Percentiles rank a stretch among this genome's conserved stretches.
These are phyloP conservation scores for Phytophthora multivora DNA, from an alignment of 352 stramenopile genomes.

Conservation along the genomic window DNA sequence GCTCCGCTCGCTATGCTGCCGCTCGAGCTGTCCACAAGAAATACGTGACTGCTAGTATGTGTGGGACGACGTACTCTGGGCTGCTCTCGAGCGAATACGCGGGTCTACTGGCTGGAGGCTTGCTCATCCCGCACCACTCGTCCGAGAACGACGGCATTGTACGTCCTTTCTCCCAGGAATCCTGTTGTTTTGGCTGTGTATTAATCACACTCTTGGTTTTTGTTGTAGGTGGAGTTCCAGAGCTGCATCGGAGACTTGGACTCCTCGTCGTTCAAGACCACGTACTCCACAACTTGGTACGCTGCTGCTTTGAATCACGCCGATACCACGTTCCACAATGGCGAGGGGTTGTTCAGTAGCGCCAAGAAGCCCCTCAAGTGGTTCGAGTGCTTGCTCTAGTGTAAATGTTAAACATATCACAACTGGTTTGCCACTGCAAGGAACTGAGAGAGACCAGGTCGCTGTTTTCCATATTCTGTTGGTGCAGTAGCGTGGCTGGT, in stretches of 20 bases:
- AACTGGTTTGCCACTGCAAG: constrained; percentile 24
- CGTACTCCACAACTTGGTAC: constrained; percentile 54
- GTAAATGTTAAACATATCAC: not conserved
- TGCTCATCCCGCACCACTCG: constrained; percentile 53
- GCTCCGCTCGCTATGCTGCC: constrained; percentile 37
- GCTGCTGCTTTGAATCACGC: constrained; percentile 56
- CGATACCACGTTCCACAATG: constrained; percentile 68
- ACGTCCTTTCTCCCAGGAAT: too few species aligned
- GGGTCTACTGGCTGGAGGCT: constrained; percentile 36
- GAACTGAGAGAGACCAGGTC: constrained; percentile 23
- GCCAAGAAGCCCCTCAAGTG: constrained; percentile 65
- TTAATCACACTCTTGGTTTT: too few species aligned
- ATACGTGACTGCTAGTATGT: constrained; percentile 48
- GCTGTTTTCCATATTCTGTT: constrained; percentile 14
- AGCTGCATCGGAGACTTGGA: constrained; percentile 57
- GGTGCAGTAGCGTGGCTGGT: not conserved
- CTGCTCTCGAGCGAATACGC: constrained; percentile 47
- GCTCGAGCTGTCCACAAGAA: constrained; percentile 38
- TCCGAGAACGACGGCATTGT: constrained; percentile 64
- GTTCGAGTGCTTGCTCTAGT: constrained; percentile 47
- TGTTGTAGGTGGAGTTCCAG: constrained; percentile 55
- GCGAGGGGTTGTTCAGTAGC: constrained; percentile 53
- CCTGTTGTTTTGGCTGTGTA: not conserved
- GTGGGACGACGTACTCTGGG: constrained; percentile 45
- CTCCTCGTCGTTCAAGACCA: constrained; percentile 34